These are phyloP conservation scores for Yamadazyma sp. DNA, from an alignment of 1,139 yeast genomes.

Conservation along the genomic window DNA sequence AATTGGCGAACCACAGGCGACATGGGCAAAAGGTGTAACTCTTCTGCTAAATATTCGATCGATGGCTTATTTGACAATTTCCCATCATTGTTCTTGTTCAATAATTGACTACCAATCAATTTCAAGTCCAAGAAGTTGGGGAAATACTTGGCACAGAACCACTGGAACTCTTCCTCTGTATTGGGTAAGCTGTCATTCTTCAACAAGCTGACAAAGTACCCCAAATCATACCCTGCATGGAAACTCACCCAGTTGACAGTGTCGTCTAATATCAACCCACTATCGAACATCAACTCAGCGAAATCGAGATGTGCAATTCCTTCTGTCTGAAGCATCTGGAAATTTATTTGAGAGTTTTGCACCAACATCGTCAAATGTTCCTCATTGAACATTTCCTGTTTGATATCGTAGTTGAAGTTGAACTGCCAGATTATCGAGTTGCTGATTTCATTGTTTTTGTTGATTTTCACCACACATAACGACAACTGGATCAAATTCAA, in stretches of 20 bases:
- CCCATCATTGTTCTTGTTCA: slow-evolving; percentile 22
- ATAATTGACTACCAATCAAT: slow-evolving; percentile 61
- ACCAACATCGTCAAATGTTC: slow-evolving; percentile 65
- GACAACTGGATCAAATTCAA: slow-evolving; percentile 86
- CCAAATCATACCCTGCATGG: slow-evolving; percentile 94
- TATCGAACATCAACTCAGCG: slow-evolving; percentile 81
- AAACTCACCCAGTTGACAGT: slow-evolving; percentile 86
- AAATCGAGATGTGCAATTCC: slow-evolving; percentile 83
- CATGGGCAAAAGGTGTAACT: slow-evolving; percentile 52
- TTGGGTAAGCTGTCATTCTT: slow-evolving; percentile 78
- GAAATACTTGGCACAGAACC: slow-evolving; percentile 71
- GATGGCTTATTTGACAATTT: slow-evolving; percentile 40
- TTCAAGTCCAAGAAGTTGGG: slow-evolving; percentile 87
- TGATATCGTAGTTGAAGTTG: slow-evolving; percentile 79
- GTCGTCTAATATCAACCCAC: slow-evolving; percentile 77
- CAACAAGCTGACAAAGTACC: slow-evolving; percentile 78
- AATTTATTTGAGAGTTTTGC: slow-evolving; percentile 81
- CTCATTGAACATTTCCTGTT: slow-evolving; percentile 82
- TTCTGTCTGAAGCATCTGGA: slow-evolving; percentile 67
- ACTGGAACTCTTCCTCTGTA: slow-evolving; percentile 75
- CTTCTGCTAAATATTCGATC: slow-evolving; percentile 56
- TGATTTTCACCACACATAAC: slow-evolving; percentile 74
- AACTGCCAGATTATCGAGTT: slow-evolving; percentile 90
- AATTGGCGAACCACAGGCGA: slow-evolving; percentile 51
- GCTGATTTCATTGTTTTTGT: slow-evolving; percentile 59